Evolutionary conservation across 1,139 yeast genomes (phyloP), one percentile per base, ranked within the genome.

Genomic region (Lodderomyces pseudojiufengensis): DNA sequence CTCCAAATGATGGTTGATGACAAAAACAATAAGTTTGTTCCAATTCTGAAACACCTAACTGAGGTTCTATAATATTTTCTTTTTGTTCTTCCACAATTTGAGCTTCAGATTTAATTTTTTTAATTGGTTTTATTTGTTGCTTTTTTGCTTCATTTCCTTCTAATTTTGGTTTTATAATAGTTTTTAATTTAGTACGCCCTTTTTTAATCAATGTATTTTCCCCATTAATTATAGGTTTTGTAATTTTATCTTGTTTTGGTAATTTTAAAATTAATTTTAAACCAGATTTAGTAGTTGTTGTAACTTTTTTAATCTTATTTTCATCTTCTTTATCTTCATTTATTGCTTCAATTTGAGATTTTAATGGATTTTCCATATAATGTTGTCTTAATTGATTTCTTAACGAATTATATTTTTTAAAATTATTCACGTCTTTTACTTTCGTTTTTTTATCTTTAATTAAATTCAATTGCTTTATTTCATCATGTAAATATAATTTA

Each of bases 1-100:
- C 63, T 2, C 76, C 76, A 41, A 62, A 62, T 0, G 76, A 68
- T 0, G 63, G 65, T 44, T 66, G 74, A 18, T 59, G 55, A 47
- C 76, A 70, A 52, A 69, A 66, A 42, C 76, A 70, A 43, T 67
- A 70, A 16, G 44, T 38, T 13, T 50, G 22, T 13, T 36, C 39
- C 13, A 27, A 31, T n/a, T 32, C 27, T 27, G n/a, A n/a, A n/a
- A 40, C 32, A 12, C 11, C 30, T 16, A 29, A 24, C 27, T 33
- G 31, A 23, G 27, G 31, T 10, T 18, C 24, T 7, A 31, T n/a
- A 11, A 35, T 42, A 29, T 30, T 31, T 16, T 36, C 36, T 9
- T 24, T 12, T 31, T 9, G 24, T 15, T 36, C 16, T 3, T 22
- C 28, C 12, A 11, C 27, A 3, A 13, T 10, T 22, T 37, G 24